A percentile compares a stretch with the other conserved stretches of the same genome.
phyloP scores from a whole-genome alignment of 2,329 filamentous ascomycete species.

The Macrophomina phaseolina region DNA sequence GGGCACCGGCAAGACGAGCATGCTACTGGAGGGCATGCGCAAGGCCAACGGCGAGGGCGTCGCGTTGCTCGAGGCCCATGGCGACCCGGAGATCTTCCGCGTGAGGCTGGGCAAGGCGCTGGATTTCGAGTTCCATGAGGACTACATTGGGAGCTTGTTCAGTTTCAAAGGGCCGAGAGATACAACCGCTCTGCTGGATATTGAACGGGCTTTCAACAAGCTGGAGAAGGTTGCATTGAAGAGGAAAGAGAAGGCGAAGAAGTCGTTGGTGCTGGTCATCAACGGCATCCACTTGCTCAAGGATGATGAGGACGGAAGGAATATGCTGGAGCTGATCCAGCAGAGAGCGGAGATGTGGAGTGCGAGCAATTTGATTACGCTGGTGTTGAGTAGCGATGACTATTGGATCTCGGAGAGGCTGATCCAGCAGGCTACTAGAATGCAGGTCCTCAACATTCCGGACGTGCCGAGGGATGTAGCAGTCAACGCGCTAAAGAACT shows the following conservation, averaged over 20 bases:
- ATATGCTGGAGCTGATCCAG: constrained; percentile 85
- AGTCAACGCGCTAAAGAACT: constrained; percentile 72
- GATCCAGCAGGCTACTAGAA: constrained; percentile 83
- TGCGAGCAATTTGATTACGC: constrained; percentile 79
- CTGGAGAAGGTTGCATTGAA: constrained; percentile 84
- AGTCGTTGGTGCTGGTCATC: constrained; percentile 80
- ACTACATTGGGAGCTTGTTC: constrained; percentile 91
- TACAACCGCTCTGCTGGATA: constrained; percentile 83
- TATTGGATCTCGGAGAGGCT: constrained; percentile 94
- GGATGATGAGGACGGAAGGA: constrained; percentile 83
- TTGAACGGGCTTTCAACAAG: constrained; percentile 91
- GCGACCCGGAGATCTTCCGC: constrained; percentile 86
- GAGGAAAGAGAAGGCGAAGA: constrained; percentile 62
- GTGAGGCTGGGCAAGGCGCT: constrained; percentile 85
- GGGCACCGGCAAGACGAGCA: constrained; percentile 88
- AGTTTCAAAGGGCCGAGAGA: constrained; percentile 86
- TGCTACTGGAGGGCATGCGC: constrained; percentile 89
- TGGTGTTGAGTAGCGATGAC: constrained; percentile 89
- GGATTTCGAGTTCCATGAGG: constrained; percentile 91
- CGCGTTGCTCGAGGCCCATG: constrained; percentile 90
- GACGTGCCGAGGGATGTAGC: constrained; percentile 79
- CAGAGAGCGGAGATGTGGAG: constrained; percentile 92
- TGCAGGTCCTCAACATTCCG: constrained; percentile 82
- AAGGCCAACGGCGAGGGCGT: constrained; percentile 82
- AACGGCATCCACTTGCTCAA: constrained; percentile 86